Conservation (phyloP, 805 yeast species). For the Ogataea degrootiae region DNA sequence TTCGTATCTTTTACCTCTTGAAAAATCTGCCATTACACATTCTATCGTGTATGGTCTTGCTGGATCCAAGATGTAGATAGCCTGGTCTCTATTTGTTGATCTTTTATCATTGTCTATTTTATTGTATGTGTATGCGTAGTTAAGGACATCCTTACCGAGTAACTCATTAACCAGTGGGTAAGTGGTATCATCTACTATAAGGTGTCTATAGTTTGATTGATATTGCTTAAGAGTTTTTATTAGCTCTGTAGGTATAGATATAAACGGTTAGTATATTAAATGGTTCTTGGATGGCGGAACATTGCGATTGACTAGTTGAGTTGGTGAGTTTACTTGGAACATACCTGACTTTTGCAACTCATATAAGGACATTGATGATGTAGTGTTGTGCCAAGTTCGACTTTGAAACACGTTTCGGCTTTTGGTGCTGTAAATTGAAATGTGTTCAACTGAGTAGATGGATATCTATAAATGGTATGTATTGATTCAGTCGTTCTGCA, state of each 20-base stretch:
- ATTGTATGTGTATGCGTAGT: constrained; percentile 27
- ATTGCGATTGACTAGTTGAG: neutral
- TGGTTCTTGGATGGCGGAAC: neutral
- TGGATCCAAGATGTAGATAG: constrained; percentile 75
- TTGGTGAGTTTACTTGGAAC: constrained; percentile 3
- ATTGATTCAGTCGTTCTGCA: too few species aligned
- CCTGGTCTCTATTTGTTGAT: constrained; percentile 43
- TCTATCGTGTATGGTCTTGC: constrained; percentile 54
- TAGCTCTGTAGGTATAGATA: constrained; percentile 7
- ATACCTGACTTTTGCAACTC: constrained; percentile 24
- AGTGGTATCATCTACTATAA: constrained; percentile 28
- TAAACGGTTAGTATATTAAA: neutral
- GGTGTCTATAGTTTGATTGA: constrained; percentile 24
- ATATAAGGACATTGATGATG: constrained; percentile 18
- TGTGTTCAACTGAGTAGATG: too few species aligned
- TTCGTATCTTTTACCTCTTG: constrained; percentile 65
- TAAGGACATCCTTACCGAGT: constrained; percentile 25
- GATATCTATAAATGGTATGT: too few species aligned
- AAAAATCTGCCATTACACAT: constrained; percentile 74
- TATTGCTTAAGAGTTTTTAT: constrained; percentile 13
- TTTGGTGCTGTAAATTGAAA: too few species aligned
- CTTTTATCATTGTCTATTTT: constrained; percentile 26
- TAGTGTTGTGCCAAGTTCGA: too few species aligned
- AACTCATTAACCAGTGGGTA: constrained; percentile 21
- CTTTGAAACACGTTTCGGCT: too few species aligned